Evolutionary conservation across 1,139 yeast genomes (phyloP).

Genomic region (Blastobotrys arbuscula): DNA sequence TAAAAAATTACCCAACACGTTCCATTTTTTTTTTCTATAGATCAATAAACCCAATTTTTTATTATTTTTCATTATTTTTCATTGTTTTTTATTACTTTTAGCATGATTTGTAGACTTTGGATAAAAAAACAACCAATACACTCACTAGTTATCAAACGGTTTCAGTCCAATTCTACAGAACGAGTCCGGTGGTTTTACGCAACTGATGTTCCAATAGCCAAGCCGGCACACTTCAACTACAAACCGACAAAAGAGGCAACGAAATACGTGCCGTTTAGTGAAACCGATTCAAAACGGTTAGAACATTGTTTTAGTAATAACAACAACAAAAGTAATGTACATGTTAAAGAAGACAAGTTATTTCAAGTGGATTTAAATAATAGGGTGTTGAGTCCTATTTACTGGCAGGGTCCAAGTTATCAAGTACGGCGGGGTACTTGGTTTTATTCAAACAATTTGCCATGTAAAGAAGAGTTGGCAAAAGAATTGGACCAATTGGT

Average conservation of each 20-base stretch:
- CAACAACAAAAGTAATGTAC: slow-evolving; percentile 30
- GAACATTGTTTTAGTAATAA: slow-evolving; percentile 36
- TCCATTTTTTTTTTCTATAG: too few species aligned
- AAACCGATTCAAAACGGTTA: slow-evolving; percentile 53
- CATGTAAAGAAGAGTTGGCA: slow-evolving; percentile 50
- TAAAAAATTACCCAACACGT: too few species aligned
- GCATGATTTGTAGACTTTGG: too few species aligned
- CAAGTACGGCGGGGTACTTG: slow-evolving; percentile 83
- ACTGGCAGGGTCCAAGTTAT: slow-evolving; percentile 86
- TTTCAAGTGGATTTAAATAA: slow-evolving; percentile 61
- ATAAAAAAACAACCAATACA: background rate
- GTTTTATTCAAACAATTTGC: slow-evolving; percentile 53
- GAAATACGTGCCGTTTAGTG: slow-evolving; percentile 66
- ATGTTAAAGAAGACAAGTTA: slow-evolving; percentile 76
- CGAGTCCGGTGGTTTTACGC: slow-evolving; percentile 66
- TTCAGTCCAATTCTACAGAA: background rate
- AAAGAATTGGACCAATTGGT: slow-evolving; percentile 48
- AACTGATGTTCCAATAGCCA: slow-evolving; percentile 64
- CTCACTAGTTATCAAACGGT: background rate
- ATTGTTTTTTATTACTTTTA: too few species aligned
- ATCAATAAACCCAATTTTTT: too few species aligned
- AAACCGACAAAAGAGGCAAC: slow-evolving; percentile 37
- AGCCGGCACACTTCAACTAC: slow-evolving; percentile 53
- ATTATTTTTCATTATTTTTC: too few species aligned
- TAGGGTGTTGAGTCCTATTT: slow-evolving; percentile 59